These are phyloP conservation scores for Aspergillus nomiae DNA, from an alignment of 2,329 filamentous ascomycete species.

Conservation along the genomic window DNA sequence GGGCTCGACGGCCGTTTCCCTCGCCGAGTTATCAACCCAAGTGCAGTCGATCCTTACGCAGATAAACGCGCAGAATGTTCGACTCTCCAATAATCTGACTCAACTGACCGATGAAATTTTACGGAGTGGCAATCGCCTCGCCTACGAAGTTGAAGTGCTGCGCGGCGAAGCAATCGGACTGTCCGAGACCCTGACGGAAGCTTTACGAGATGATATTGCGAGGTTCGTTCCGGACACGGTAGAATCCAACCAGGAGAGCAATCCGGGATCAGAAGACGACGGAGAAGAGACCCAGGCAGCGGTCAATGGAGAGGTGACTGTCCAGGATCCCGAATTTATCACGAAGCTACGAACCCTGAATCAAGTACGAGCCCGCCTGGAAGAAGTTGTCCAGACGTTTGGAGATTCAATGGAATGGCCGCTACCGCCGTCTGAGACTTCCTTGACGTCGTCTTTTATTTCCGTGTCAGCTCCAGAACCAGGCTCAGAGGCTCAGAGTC, in stretches of 20 bases:
- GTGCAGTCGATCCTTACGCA: slow-evolving; percentile 84
- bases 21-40: slow-evolving; percentile 77
- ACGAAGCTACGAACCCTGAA: slow-evolving; percentile 79
- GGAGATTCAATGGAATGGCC: slow-evolving; percentile 96
- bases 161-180: slow-evolving; percentile 85
- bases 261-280: slow-evolving; percentile 7
- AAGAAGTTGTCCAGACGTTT: slow-evolving; percentile 87
- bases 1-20: slow-evolving; percentile 55
- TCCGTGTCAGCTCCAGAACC: slow-evolving; percentile 85
- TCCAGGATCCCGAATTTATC: slow-evolving; percentile 66
- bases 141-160: slow-evolving; percentile 91
- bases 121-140: slow-evolving; percentile 80
- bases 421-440: slow-evolving; percentile 83
- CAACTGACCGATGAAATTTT: slow-evolving; percentile 94
- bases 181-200: slow-evolving; percentile 74
- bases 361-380: slow-evolving; percentile 78
- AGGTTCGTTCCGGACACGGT: slow-evolving; percentile 65
- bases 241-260: slow-evolving; percentile 7
- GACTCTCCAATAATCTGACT: slow-evolving; percentile 78
- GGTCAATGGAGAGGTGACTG: slow-evolving; percentile 9
- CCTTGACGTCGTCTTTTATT: slow-evolving; percentile 80
- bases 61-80: slow-evolving; percentile 83
- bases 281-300: neutral
- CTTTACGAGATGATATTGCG: slow-evolving; percentile 69
- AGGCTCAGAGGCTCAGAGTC: slow-evolving; percentile 65